Evolutionary conservation across 208 protist species (phyloP).

Genomic region (Leishmania mexicana): DNA sequence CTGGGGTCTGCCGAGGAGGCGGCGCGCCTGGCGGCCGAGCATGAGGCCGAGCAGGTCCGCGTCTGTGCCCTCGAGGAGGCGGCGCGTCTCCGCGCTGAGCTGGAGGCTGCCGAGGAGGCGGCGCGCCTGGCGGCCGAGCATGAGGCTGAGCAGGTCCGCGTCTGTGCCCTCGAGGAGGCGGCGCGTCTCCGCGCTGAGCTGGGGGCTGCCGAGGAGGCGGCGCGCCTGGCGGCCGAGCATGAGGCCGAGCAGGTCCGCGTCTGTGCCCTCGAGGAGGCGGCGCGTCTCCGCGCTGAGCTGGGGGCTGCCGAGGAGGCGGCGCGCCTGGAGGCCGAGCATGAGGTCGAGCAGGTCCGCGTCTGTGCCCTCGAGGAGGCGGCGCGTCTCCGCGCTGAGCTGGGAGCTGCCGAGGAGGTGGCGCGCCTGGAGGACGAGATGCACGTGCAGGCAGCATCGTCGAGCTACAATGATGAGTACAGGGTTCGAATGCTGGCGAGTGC

Average conservation of each 20-base stretch:
- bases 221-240: neutral
- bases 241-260: neutral
- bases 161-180: neutral
- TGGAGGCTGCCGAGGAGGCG: neutral
- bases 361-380: neutral
- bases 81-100: neutral
- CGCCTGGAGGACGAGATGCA: neutral
- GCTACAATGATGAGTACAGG: slow-evolving; percentile 36
- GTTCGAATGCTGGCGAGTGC: slow-evolving; percentile 18
- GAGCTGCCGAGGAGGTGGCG: slow-evolving; percentile 1
- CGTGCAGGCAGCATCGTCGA: neutral
- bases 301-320: neutral
- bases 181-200: neutral
- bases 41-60: neutral
- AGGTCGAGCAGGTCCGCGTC: no score
- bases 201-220: neutral
- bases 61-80: neutral
- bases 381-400: neutral
- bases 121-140: neutral
- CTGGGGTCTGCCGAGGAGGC: neutral
- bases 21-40: neutral
- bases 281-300: neutral
- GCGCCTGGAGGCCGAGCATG: neutral
- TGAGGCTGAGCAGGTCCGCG: neutral
- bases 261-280: neutral